Evolutionary conservation across 495 filamentous ascomycete species (phyloP).

Genomic region (Aspergillus conjunctus): DNA sequence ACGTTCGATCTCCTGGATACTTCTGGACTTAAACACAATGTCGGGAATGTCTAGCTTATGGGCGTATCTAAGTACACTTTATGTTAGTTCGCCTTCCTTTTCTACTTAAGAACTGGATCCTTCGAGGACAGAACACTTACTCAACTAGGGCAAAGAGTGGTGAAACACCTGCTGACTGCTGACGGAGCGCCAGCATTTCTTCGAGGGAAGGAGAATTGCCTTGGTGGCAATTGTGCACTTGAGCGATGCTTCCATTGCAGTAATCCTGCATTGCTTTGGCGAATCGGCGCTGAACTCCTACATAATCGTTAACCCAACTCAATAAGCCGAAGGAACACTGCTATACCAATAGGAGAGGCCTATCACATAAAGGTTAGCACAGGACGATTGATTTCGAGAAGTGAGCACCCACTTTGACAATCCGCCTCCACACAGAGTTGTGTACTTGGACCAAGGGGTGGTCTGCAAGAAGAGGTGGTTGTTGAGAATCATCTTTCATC

Average conservation of each 20-base stretch:
- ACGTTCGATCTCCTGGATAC: slow-evolving; percentile 34
- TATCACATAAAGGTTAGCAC: slow-evolving; percentile 4
- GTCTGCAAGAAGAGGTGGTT: neutral
- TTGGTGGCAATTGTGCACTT: slow-evolving; percentile 27
- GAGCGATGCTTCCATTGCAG: slow-evolving; percentile 29
- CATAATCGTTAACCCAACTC: neutral
- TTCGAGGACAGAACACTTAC: slow-evolving; percentile 15
- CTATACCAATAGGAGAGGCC: slow-evolving; percentile 19
- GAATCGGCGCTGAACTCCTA: slow-evolving; percentile 31
- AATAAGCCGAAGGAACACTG: neutral
- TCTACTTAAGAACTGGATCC: neutral
- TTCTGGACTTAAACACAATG: slow-evolving; percentile 29
- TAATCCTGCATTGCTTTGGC: slow-evolving; percentile 29
- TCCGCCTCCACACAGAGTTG: slow-evolving; percentile 27
- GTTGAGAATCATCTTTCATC: slow-evolving; percentile 17
- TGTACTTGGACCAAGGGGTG: slow-evolving; percentile 23
- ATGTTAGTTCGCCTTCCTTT: neutral
- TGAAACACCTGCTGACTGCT: slow-evolving; percentile 31
- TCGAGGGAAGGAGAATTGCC: slow-evolving; percentile 22
- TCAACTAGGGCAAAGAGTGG: slow-evolving; percentile 38
- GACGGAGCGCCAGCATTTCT: slow-evolving; percentile 29
- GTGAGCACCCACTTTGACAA: slow-evolving; percentile 14
- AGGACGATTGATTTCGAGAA: neutral
- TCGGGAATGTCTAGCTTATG: slow-evolving; percentile 33
- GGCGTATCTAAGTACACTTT: slow-evolving; percentile 26